phyloP scores from a whole-genome alignment of 345 rosid species.

The Salix suchowensis region DNA sequence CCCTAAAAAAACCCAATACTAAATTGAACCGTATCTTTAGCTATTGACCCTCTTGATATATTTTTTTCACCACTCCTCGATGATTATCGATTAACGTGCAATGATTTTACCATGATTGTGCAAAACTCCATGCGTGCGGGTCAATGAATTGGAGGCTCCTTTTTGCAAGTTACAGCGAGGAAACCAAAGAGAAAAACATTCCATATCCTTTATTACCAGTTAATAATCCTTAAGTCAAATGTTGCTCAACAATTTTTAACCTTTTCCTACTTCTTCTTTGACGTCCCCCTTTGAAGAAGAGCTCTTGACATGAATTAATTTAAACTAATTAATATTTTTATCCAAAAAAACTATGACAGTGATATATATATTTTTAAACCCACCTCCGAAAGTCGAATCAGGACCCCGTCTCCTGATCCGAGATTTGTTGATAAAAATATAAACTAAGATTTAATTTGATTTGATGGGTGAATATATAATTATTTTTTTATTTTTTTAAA shows the following conservation, averaged over 20 bases:
- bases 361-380: no score
- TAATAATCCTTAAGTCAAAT: conserved; percentile 5
- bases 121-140: conserved; percentile 1
- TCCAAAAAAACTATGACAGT: no score
- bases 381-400: no score
- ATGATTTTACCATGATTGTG: conserved; percentile 33
- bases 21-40: no score
- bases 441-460: no score
- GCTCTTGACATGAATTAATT: not conserved
- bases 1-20: not conserved
- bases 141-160: not conserved
- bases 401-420: no score
- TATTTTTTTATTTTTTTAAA: no score
- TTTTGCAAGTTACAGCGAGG: not conserved
- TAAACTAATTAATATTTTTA: no score
- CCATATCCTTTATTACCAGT: not conserved
- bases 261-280: not conserved
- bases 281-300: not conserved
- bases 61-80: no score
- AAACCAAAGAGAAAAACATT: not conserved
- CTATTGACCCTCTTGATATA: not conserved
- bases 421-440: no score
- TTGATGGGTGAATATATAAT: no score
- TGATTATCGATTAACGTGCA: conserved; percentile 25
- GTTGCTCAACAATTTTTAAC: not conserved